Evolutionary conservation across 257 asterid genomes (phyloP).

Genomic region (Lycium barbarum): DNA sequence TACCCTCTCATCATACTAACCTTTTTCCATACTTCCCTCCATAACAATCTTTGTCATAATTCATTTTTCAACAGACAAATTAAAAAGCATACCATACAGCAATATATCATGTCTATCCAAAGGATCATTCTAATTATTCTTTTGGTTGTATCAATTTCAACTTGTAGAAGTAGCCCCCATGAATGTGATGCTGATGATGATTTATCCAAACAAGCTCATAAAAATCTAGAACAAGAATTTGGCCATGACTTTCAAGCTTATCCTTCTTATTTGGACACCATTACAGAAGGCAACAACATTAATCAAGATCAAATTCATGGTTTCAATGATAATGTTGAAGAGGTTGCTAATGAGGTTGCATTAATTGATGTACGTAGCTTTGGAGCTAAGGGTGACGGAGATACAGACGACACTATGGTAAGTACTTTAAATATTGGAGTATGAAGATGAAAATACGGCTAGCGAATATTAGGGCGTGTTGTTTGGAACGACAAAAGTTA

Average conservation of each 20-base stretch:
- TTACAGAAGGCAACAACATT: neutral
- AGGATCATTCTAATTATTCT: neutral
- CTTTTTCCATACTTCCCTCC: neutral
- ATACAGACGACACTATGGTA: conserved; percentile 45
- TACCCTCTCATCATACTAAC: neutral
- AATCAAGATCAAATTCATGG: neutral
- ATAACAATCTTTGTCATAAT: neutral
- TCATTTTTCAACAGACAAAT: neutral
- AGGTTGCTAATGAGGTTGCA: neutral
- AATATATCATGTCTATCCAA: conserved; percentile 26
- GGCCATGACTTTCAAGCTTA: conserved; percentile 27
- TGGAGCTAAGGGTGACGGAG: conserved; percentile 56
- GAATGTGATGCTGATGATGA: neutral
- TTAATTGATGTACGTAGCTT: conserved; percentile 35
- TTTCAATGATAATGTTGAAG: neutral
- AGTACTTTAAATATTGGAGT: neutral
- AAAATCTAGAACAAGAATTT: conserved; percentile 1
- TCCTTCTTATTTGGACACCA: conserved; percentile 31
- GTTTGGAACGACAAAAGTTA: neutral
- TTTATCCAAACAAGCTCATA: neutral
- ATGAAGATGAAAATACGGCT: neutral
- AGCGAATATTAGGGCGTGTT: neutral
- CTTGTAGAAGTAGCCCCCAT: neutral
- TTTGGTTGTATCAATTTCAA: conserved; percentile 29
- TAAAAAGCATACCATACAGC: neutral